Conservation (phyloP, 2,329 filamentous ascomycete species). For the Cladosporium oxysporum region DNA sequence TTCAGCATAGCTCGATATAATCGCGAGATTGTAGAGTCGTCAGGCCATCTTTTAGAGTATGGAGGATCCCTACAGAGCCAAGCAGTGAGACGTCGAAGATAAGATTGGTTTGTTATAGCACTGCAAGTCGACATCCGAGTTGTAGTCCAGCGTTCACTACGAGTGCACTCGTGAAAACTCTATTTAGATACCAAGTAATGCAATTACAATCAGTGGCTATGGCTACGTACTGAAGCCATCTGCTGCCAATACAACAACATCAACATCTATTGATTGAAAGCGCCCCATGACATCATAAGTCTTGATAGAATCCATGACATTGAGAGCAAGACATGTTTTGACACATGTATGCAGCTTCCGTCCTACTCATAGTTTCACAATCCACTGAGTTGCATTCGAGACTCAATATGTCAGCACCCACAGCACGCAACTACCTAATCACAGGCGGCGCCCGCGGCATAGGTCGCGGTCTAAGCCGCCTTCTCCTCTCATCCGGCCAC, state of each 20-base stretch:
- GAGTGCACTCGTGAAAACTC: not conserved
- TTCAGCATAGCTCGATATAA: not conserved
- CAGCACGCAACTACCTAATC: conserved; percentile 37
- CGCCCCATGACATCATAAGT: not conserved
- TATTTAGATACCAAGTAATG: not conserved
- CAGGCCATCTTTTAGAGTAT: conserved; percentile 18
- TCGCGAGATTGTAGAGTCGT: conserved; percentile 10
- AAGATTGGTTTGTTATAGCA: not conserved
- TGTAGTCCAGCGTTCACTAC: not conserved
- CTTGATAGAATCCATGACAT: too few relatives aligned
- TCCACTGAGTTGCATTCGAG: not conserved
- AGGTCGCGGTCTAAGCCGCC: conserved; percentile 40
- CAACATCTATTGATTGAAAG: not conserved
- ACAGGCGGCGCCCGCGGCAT: conserved; percentile 43
- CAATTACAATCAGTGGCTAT: not conserved
- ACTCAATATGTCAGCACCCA: conserved; percentile 9
- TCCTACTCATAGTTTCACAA: not conserved
- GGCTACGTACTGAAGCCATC: not conserved
- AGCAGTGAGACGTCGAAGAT: conserved; percentile 69
- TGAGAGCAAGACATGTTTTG: not conserved
- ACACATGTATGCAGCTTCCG: not conserved
- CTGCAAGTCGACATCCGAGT: not conserved
- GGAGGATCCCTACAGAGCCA: not conserved
- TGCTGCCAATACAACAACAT: not conserved
- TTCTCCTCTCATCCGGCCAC: conserved; percentile 43